phyloP scores from a whole-genome alignment of 176 grass and related monocot species.

The Oryza brachyantha region DNA sequence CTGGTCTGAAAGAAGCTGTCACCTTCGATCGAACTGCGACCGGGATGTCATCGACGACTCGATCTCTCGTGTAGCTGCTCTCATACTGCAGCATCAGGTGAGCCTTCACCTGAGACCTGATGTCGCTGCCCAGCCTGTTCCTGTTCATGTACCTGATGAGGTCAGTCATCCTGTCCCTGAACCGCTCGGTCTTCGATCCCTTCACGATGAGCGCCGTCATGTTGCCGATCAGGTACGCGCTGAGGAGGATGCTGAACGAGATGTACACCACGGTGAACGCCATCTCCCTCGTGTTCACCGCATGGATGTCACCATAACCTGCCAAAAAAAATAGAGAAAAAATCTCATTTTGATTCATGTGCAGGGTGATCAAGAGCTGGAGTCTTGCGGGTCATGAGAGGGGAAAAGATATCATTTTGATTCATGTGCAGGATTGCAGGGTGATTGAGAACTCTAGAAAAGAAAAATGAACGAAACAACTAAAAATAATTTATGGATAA shows the following conservation, averaged over 20 bases:
- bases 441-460: too few relatives aligned
- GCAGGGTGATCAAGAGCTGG: neutral
- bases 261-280: slow-evolving; percentile 66
- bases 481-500: too few relatives aligned
- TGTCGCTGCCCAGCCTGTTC: slow-evolving; percentile 66
- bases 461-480: too few relatives aligned
- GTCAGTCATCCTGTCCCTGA: slow-evolving; percentile 92
- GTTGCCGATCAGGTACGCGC: slow-evolving; percentile 85
- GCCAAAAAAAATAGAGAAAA: neutral
- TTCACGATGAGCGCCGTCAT: slow-evolving; percentile 95
- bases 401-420: too few relatives aligned
- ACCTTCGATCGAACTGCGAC: slow-evolving; percentile 71
- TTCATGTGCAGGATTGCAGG: too few relatives aligned
- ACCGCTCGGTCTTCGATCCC: slow-evolving; percentile 77
- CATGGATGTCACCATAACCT: slow-evolving; percentile 88
- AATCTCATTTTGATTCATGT: neutral
- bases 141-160: slow-evolving; percentile 93
- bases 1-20: neutral
- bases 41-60: slow-evolving; percentile 67
- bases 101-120: slow-evolving; percentile 68
- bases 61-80: slow-evolving; percentile 68
- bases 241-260: slow-evolving; percentile 72
- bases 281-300: slow-evolving; percentile 80
- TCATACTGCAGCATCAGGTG: slow-evolving; percentile 74
- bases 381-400: neutral